Evolutionary conservation across 305 asterid species (phyloP).

Genomic region (Petunia hybrid): DNA sequence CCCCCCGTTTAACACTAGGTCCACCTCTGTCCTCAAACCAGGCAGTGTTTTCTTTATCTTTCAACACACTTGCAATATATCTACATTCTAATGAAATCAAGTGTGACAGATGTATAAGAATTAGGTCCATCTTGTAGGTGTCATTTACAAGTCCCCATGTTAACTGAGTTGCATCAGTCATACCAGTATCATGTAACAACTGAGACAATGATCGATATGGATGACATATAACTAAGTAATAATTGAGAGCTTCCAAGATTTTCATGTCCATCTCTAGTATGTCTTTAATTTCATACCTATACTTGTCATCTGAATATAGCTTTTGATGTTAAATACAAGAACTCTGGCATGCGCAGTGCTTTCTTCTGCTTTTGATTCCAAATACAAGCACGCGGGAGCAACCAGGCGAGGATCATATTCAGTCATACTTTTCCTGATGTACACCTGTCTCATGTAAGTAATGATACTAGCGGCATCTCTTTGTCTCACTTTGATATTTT

Average conservation of each 20-base stretch:
- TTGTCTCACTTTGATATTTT: too few relatives aligned
- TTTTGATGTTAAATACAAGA: slow-evolving; percentile 78
- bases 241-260: too few relatives aligned
- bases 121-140: too few relatives aligned
- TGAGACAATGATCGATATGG: slow-evolving; percentile 77
- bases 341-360: slow-evolving; percentile 87
- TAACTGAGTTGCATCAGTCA: slow-evolving; percentile 76
- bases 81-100: slow-evolving; percentile 87
- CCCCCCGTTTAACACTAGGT: too few relatives aligned
- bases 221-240: slow-evolving; percentile 73
- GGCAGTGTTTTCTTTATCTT: slow-evolving; percentile 84
- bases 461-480: slow-evolving; percentile 40
- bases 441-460: too few relatives aligned
- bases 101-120: slow-evolving; percentile 54
- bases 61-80: slow-evolving; percentile 71
- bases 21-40: slow-evolving; percentile 59
- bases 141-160: slow-evolving; percentile 40
- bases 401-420: too few relatives aligned
- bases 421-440: too few relatives aligned
- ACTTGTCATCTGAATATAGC: slow-evolving; percentile 77
- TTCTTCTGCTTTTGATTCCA: slow-evolving; percentile 42
- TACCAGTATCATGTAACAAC: slow-evolving; percentile 90
- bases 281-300: slow-evolving; percentile 65
- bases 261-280: too few relatives aligned
- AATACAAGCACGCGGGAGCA: too few relatives aligned